These are phyloP conservation scores for Colletotrichum agaves DNA, from an alignment of 2,329 filamentous ascomycete genomes.

Conservation along the genomic window DNA sequence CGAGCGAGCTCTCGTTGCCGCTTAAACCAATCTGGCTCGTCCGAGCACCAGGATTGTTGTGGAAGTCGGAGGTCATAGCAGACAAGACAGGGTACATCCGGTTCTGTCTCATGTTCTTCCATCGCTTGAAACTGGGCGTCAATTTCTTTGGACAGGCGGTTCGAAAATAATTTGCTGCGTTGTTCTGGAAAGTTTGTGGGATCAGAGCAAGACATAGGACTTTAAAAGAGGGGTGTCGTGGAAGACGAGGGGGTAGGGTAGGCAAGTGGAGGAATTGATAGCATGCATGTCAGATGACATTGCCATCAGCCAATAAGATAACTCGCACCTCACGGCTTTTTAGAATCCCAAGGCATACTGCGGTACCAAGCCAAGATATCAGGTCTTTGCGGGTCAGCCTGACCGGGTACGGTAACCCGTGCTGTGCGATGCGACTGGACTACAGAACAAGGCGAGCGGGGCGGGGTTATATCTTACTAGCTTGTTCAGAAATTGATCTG, in stretches of 20 bases:
- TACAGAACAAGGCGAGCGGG: background rate
- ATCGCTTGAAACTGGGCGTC: background rate
- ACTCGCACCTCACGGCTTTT: background rate
- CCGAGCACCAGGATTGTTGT: background rate
- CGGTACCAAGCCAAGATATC: background rate
- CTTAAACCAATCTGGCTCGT: fast-evolving
- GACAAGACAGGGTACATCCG: background rate
- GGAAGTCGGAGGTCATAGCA: background rate
- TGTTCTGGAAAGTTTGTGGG: background rate
- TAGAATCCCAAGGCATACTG: background rate
- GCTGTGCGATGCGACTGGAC: background rate
- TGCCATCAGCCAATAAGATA: background rate
- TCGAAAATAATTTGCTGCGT: background rate
- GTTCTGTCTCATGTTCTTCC: background rate
- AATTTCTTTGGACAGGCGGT: background rate
- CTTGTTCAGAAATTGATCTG: background rate
- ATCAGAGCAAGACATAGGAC: fast-evolving
- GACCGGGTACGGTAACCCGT: background rate
- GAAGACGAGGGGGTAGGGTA: background rate
- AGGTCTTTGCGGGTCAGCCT: background rate
- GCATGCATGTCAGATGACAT: fast-evolving
- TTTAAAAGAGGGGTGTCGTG: background rate
- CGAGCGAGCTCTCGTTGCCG: background rate
- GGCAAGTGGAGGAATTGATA: fast-evolving
- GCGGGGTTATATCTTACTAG: background rate